Base-by-base conservation (phyloP, 805 yeast genomes). In the Zygosaccharomyces kombuchaensis region DNA sequence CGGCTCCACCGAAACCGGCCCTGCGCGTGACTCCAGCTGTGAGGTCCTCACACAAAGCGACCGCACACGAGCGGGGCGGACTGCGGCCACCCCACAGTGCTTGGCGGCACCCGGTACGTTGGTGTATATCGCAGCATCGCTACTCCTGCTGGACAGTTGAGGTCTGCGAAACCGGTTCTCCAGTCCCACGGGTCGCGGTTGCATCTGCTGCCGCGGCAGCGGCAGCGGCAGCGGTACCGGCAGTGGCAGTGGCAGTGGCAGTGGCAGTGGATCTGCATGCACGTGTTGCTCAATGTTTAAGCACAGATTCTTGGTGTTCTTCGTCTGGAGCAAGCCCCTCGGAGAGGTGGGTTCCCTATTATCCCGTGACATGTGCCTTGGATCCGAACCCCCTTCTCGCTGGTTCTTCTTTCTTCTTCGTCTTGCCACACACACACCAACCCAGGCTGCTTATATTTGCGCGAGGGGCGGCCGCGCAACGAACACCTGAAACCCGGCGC, bases 261-360 rank as follows among this genome's bases (percentile, higher is more conserved):
- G 31, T 12, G 31, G 31, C 31, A 10, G 6, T 10, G 31, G 31
- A 12, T 29, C 32, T 3, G n/a, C 6, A 4, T n/a, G 14, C 32
- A n/a, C 32, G 29, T 26, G 29, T 17, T 40, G 29, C 19, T 40
- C 42, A 10, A 58, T 51, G 29, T 47, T 38, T 34, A 63, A 36
- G 16, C 58, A 57, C 14, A 63, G 44, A 25, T 63, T 63, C 47
- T 62, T 63, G 3, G 66, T 57, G 43, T 63, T 63, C 40, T 62
- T 56, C 5, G 54, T 54, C 35, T 60, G 59, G 22, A 58, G 40
- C 10, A 58, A 53, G 12, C 32, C n/a, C 17, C 51, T 43, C n/a
- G 56, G 50, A 4, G 55, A 49, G 27, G 21, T 19, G 21, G 21
- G 21, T 19, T 19, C 21, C 5, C 50, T 50, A 19, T 13, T 17